Evolutionary conservation across 2,329 filamentous ascomycete genomes (phyloP).

Genomic region (Thelonectria discophora): DNA sequence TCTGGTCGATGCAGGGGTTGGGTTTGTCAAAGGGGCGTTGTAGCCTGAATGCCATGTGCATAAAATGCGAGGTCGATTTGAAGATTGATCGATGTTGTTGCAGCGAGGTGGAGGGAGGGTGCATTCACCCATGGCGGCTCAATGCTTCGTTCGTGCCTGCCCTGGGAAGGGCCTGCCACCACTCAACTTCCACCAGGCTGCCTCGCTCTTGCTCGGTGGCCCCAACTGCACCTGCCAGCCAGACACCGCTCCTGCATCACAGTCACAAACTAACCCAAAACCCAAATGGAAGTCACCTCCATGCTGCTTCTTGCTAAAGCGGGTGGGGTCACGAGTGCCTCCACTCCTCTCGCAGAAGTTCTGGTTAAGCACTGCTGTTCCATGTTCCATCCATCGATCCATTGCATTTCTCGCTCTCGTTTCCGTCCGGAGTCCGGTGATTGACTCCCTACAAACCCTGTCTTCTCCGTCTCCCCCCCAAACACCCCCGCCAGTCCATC

Average conservation of each 20-base stretch:
- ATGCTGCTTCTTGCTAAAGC: constrained; percentile 1
- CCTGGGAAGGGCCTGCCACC: background rate
- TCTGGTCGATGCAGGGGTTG: constrained; percentile 23
- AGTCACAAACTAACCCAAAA: too few relatives aligned
- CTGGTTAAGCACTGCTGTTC: constrained; percentile 4
- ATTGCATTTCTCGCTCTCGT: constrained; percentile 3
- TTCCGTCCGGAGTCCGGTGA: constrained; percentile 8
- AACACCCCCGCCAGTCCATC: constrained; percentile 1
- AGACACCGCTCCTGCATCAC: too few relatives aligned
- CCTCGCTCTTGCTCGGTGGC: too few relatives aligned
- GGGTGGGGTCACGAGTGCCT: constrained; percentile 5
- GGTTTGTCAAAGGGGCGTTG: constrained; percentile 1
- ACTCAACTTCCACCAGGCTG: too few relatives aligned
- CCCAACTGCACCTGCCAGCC: too few relatives aligned
- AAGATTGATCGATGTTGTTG: constrained; percentile 23
- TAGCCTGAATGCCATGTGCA: constrained; percentile 20
- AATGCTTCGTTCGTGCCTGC: background rate
- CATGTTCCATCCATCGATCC: constrained; percentile 3
- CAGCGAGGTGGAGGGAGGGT: constrained; percentile 6
- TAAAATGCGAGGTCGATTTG: constrained; percentile 14
- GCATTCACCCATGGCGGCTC: constrained; percentile 1
- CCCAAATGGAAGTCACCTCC: constrained; percentile 2
- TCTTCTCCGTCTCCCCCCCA: constrained; percentile 5
- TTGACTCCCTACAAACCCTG: constrained; percentile 14
- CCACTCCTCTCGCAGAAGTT: background rate